A percentile compares a stretch with the other conserved stretches of the same genome.
Evolutionary conservation across 1,284 basidiomycete species (phyloP).

Genomic region (Trametes sp.): DNA sequence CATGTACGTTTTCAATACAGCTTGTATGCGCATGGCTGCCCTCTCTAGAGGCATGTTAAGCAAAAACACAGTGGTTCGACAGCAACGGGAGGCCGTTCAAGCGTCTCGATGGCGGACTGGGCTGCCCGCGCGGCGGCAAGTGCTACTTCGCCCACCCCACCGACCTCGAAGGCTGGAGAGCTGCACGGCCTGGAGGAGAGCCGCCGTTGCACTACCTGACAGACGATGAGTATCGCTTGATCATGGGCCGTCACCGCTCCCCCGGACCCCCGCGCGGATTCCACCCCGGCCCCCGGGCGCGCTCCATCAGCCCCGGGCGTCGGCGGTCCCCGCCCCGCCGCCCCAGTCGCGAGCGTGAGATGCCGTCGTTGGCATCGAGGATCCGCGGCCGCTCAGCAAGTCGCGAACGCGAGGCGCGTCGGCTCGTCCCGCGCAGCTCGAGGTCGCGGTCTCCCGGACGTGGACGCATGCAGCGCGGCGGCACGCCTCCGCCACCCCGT

Average conservation of each 20-base stretch:
- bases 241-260: slow-evolving; percentile 26
- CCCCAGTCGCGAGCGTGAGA: slow-evolving; percentile 20
- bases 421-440: slow-evolving; percentile 20
- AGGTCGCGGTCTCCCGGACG: slow-evolving; percentile 27
- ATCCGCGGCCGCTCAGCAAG: slow-evolving; percentile 21
- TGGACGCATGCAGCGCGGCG: slow-evolving; percentile 15
- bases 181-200: slow-evolving; percentile 23
- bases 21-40: neutral
- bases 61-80: slow-evolving; percentile 26
- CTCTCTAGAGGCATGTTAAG: neutral
- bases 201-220: slow-evolving; percentile 30
- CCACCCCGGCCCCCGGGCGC: slow-evolving; percentile 12
- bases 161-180: slow-evolving; percentile 25
- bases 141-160: slow-evolving; percentile 31
- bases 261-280: neutral
- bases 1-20: slow-evolving; percentile 22
- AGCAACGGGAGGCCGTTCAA: slow-evolving; percentile 25
- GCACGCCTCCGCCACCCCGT: slow-evolving; percentile 12
- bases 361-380: slow-evolving; percentile 4
- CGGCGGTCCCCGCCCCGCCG: slow-evolving; percentile 12
- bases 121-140: slow-evolving; percentile 22
- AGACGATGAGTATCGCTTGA: slow-evolving; percentile 27
- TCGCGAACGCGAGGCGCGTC: slow-evolving; percentile 25
- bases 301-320: slow-evolving; percentile 18
- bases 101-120: slow-evolving; percentile 26